These are phyloP conservation scores for Fusarium devonianum DNA, from an alignment of 2,329 filamentous ascomycete species.

Conservation along the genomic window DNA sequence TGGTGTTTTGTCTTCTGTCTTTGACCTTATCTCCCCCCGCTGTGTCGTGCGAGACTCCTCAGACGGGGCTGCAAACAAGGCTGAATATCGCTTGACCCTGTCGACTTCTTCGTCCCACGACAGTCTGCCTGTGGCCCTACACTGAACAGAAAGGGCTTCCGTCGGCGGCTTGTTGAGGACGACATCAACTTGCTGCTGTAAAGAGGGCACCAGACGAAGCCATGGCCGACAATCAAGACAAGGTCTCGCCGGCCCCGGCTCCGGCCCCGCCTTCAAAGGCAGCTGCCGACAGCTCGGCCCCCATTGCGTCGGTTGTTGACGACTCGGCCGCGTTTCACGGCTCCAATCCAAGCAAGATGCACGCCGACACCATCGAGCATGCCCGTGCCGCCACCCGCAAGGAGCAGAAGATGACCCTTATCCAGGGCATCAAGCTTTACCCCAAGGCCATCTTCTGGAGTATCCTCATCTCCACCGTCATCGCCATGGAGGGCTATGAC, in stretches of 20 bases:
- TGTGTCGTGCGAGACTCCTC: slow-evolving; percentile 1
- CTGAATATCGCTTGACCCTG: background rate
- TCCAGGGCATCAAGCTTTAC: slow-evolving; percentile 81
- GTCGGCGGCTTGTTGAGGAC: no score
- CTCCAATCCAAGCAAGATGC: slow-evolving; percentile 38
- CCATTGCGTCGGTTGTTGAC: slow-evolving; percentile 20
- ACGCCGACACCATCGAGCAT: slow-evolving; percentile 44
- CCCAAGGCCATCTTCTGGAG: slow-evolving; percentile 88
- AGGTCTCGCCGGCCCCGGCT: slow-evolving; percentile 23
- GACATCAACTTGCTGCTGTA: background rate
- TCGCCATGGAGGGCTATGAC: slow-evolving; percentile 92
- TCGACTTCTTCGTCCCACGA: background rate
- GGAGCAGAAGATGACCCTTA: slow-evolving; percentile 74
- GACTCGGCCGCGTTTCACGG: slow-evolving; percentile 4
- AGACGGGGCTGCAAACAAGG: background rate
- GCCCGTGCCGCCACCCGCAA: slow-evolving; percentile 60
- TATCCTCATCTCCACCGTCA: slow-evolving; percentile 86
- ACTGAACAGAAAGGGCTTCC: no score
- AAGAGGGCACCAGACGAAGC: slow-evolving; percentile 16
- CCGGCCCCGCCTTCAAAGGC: slow-evolving; percentile 27
- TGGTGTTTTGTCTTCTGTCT: background rate
- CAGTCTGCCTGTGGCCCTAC: background rate
- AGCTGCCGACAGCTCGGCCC: slow-evolving; percentile 27
- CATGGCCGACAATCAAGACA: slow-evolving; percentile 29
- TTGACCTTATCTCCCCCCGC: no score